phyloP scores from a whole-genome alignment of 192 early-diverging fungal species.

The Rhizophagus sp. region DNA sequence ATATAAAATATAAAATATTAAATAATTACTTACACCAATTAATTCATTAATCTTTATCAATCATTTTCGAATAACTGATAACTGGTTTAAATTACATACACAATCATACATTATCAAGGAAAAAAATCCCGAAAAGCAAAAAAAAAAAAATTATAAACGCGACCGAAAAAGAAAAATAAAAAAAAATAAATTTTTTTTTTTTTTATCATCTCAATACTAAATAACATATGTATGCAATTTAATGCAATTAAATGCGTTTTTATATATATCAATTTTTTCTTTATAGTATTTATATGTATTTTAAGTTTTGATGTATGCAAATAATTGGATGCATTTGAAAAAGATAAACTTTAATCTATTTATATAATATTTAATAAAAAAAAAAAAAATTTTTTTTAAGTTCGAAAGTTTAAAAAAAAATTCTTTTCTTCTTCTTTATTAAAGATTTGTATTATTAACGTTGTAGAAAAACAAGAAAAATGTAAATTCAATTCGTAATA shows the following conservation, averaged over 20 bases:
- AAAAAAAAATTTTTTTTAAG: no score
- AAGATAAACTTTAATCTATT: no score
- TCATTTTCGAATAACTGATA: not conserved
- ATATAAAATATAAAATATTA: no score
- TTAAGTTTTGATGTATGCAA: not conserved
- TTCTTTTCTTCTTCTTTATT: no score
- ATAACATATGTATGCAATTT: not conserved
- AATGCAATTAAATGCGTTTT: not conserved
- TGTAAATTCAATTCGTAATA: no score
- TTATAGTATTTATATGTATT: not conserved
- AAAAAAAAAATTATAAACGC: no score
- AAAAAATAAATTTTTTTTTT: not conserved
- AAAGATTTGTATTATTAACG: no score
- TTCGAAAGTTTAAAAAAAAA: no score
- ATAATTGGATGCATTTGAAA: not conserved
- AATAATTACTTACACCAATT: not conserved
- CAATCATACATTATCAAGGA: not conserved
- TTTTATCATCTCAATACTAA: not conserved
- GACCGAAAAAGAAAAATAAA: no score
- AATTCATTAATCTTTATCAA: not conserved
- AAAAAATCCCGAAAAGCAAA: not conserved
- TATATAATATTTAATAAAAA: no score
- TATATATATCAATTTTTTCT: not conserved
- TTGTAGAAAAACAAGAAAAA: no score
- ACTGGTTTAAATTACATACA: not conserved